Conservation (phyloP, 2,329 filamentous ascomycete genomes). For the Microcyclosporella mali region DNA sequence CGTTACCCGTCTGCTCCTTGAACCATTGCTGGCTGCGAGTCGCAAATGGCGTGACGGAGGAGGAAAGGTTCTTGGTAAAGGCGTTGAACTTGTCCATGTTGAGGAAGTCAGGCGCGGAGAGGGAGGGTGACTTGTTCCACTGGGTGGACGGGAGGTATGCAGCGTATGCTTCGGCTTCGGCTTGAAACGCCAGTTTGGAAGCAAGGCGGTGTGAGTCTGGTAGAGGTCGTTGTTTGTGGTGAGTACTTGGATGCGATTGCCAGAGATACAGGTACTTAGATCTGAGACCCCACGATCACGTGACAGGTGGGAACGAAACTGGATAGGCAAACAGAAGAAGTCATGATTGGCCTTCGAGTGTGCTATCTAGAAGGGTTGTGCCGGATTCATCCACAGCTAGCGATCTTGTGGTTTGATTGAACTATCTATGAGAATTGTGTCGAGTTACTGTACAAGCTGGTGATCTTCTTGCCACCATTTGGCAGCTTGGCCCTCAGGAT, state of each 20-base stretch:
- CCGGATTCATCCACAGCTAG: no score
- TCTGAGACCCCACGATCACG: no score
- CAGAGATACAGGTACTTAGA: no score
- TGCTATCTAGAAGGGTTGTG: no score
- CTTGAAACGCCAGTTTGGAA: slow-evolving; percentile 1
- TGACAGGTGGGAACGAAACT: no score
- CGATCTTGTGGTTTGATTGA: neutral
- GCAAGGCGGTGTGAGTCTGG: neutral
- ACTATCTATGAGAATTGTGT: no score
- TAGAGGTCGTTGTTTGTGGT: neutral
- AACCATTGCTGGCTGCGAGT: slow-evolving; percentile 94
- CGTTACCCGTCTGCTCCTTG: slow-evolving; percentile 93
- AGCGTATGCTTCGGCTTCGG: slow-evolving; percentile 2
- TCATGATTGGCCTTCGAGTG: no score
- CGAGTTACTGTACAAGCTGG: slow-evolving; percentile 20
- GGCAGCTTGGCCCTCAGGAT: slow-evolving; percentile 41
- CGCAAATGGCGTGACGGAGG: slow-evolving; percentile 84
- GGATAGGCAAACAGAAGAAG: no score
- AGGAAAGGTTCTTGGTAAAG: slow-evolving; percentile 57
- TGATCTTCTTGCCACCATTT: slow-evolving; percentile 37
- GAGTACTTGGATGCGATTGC: neutral
- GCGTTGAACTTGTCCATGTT: slow-evolving; percentile 64
- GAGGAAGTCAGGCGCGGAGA: neutral
- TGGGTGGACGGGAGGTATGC: neutral
- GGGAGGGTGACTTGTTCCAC: neutral